These are phyloP conservation scores for Phytophthora megakarya DNA, from an alignment of 352 stramenopile species.

Conservation along the genomic window DNA sequence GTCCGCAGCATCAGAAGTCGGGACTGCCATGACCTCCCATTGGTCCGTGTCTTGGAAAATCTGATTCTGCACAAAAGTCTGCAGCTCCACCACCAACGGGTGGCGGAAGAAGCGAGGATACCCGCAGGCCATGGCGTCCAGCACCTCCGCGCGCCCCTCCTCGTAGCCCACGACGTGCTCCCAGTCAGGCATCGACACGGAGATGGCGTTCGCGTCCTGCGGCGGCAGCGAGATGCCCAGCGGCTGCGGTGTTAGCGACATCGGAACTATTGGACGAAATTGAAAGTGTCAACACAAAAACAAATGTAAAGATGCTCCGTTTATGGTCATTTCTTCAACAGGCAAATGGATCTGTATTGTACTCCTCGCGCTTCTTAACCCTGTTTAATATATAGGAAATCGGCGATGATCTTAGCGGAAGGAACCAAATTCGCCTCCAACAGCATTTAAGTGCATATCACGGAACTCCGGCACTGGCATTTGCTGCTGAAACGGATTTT, in stretches of 20 bases:
- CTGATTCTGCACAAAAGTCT: conserved; percentile 37
- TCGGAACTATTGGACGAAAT: neutral
- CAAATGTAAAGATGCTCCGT: too few relatives aligned
- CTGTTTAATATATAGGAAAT: too few relatives aligned
- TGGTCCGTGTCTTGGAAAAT: conserved; percentile 16
- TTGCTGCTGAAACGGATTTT: conserved; percentile 22
- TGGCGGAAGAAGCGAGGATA: conserved; percentile 95
- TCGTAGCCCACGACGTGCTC: conserved; percentile 91
- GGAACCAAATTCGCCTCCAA: conserved; percentile 15
- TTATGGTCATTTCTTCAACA: too few relatives aligned
- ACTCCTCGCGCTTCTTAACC: too few relatives aligned
- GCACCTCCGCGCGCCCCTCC: conserved; percentile 70
- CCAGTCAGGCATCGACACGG: conserved; percentile 86
- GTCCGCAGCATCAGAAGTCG: conserved; percentile 57
- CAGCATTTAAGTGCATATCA: conserved; percentile 37
- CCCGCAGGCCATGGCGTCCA: conserved; percentile 80
- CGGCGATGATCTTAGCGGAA: conserved; percentile 29
- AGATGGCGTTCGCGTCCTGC: conserved; percentile 71
- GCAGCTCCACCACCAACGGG: conserved; percentile 78
- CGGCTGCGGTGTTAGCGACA: conserved; percentile 40
- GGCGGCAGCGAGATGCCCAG: conserved; percentile 80
- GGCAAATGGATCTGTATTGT: too few relatives aligned
- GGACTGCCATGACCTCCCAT: conserved; percentile 54
- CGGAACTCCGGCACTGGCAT: conserved; percentile 29
- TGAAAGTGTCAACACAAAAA: too few relatives aligned